These are phyloP conservation scores for Lasiosphaeria miniovina DNA, from an alignment of 495 filamentous ascomycete genomes.

Conservation along the genomic window DNA sequence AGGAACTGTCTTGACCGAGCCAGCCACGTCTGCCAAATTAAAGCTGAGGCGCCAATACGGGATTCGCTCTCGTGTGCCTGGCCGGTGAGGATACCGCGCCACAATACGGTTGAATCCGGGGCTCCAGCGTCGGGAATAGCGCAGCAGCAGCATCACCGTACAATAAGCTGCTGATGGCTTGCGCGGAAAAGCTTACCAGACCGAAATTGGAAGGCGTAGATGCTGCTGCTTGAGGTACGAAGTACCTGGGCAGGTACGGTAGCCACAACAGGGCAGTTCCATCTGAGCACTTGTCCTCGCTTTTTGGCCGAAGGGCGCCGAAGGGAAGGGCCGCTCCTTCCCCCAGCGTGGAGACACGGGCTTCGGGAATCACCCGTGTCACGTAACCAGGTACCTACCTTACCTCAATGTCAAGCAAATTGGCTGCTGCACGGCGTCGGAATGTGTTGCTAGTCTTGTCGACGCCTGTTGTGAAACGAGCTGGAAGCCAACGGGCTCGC, in stretches of 20 bases:
- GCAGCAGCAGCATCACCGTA: background rate
- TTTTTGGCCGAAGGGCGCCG: background rate
- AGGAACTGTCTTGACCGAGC: background rate
- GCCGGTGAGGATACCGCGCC: conserved; percentile 1
- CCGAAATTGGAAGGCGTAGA: background rate
- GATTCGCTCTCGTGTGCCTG: background rate
- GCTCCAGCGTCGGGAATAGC: background rate
- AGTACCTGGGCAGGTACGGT: no score
- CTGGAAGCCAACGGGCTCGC: background rate
- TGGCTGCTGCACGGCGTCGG: background rate
- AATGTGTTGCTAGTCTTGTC: background rate
- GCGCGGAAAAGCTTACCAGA: background rate
- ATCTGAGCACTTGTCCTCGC: background rate
- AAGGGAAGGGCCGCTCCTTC: background rate
- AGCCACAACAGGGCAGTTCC: background rate
- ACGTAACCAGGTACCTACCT: background rate
- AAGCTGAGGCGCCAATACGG: background rate
- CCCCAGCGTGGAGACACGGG: background rate
- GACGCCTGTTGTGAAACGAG: background rate
- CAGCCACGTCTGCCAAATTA: background rate
- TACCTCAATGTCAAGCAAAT: no score
- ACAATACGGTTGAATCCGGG: background rate
- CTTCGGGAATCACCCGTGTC: background rate
- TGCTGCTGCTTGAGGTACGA: background rate
- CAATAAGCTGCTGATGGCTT: background rate